Conservation (phyloP, 257 asterid genomes). For the Solanum boliviense region DNA sequence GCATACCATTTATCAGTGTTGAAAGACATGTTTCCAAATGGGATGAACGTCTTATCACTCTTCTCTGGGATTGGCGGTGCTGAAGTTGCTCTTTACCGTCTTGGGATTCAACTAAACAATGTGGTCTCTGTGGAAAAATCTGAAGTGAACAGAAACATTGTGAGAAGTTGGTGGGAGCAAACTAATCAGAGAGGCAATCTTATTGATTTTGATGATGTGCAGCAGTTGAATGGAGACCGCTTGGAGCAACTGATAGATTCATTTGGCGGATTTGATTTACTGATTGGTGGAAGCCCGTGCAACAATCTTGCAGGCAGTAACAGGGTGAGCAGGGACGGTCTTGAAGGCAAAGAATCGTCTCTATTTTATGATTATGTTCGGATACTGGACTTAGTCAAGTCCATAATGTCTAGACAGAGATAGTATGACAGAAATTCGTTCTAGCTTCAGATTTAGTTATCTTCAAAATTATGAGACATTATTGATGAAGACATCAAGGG, state of each 20-base stretch:
- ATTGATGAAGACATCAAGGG: neutral
- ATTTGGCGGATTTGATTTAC: neutral
- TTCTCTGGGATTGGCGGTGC: neutral
- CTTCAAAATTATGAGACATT: neutral
- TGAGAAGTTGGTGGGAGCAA: neutral
- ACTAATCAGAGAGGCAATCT: neutral
- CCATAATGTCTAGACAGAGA: neutral
- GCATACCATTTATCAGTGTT: neutral
- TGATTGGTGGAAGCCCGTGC: neutral
- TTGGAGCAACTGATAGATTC: neutral
- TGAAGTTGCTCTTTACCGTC: neutral
- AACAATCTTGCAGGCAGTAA: neutral
- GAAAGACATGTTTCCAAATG: neutral
- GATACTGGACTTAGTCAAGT: neutral
- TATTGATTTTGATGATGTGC: neutral
- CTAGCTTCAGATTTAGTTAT: neutral
- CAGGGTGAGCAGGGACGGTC: neutral
- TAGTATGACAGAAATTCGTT: neutral
- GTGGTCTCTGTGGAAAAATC: neutral
- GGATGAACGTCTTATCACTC: neutral
- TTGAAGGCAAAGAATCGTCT: neutral
- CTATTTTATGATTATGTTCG: neutral
- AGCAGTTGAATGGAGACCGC: neutral
- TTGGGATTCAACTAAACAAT: neutral
- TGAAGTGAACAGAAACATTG: neutral